These are phyloP conservation scores for Combretum micranthum DNA, from an alignment of 345 rosid genomes.

Conservation along the genomic window DNA sequence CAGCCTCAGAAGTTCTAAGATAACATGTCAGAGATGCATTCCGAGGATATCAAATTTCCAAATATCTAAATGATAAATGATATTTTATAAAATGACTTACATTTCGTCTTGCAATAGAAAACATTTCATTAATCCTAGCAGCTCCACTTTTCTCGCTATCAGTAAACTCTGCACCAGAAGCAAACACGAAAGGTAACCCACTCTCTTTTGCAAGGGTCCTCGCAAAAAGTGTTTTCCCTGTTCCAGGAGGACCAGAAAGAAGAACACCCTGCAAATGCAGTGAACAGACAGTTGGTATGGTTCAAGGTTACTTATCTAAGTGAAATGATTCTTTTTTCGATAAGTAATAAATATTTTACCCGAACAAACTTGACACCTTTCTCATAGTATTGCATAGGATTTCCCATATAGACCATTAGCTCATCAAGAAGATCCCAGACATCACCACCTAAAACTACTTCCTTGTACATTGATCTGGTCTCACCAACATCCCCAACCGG, in stretches of 20 bases:
- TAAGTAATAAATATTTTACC: conserved; percentile 37
- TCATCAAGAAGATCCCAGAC: conserved; percentile 99
- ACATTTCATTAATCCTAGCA: conserved; percentile 89
- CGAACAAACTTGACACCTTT: conserved; percentile 80
- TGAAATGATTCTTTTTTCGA: background rate
- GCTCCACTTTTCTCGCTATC: conserved; percentile 92
- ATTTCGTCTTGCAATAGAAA: conserved; percentile 83
- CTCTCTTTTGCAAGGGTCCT: conserved; percentile 92
- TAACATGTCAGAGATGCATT: too few species aligned
- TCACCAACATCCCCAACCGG: conserved; percentile 89
- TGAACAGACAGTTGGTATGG: conserved; percentile 1
- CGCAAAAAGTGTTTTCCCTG: conserved; percentile 97
- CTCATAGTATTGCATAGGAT: conserved; percentile 91
- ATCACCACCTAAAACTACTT: conserved; percentile 95
- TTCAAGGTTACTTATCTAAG: background rate
- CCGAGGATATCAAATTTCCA: background rate
- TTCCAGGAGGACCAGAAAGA: conserved; percentile 98
- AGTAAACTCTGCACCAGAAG: conserved; percentile 95
- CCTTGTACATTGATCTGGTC: conserved; percentile 84
- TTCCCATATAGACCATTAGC: conserved; percentile 88
- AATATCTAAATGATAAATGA: background rate
- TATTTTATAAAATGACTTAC: conserved; percentile 34
- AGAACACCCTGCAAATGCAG: conserved; percentile 73
- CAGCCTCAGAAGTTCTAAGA: too few species aligned
- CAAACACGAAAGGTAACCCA: conserved; percentile 92